Evolutionary conservation across 2,329 filamentous ascomycete species (phyloP).

Genomic region (Tolypocladium cylindrosporum): DNA sequence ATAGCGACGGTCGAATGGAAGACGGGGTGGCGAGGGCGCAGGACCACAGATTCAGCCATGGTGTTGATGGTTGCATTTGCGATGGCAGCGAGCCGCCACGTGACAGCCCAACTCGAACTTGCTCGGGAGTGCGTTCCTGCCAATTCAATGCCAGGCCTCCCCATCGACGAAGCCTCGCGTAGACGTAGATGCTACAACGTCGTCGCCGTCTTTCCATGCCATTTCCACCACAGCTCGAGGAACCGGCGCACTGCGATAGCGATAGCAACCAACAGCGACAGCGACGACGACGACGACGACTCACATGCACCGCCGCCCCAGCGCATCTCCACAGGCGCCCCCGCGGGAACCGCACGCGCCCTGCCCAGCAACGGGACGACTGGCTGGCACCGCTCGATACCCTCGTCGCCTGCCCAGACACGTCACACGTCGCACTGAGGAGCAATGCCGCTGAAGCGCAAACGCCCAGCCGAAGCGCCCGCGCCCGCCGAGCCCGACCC

Average conservation of each 20-base stretch:
- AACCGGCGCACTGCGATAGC: not conserved
- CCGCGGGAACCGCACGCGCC: not conserved
- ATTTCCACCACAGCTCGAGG: not conserved
- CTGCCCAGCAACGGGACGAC: not conserved
- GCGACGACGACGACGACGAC: not conserved
- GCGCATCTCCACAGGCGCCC: not conserved
- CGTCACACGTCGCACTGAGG: not conserved
- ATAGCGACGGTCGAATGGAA: too few species aligned
- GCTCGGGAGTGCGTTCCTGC: not conserved
- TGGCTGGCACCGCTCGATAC: not conserved
- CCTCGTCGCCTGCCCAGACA: not conserved
- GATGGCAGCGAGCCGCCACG: not conserved
- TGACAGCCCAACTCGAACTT: not conserved
- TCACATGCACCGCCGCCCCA: not conserved
- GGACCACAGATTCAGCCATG: not conserved
- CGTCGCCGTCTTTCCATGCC: not conserved
- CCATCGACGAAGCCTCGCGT: not conserved
- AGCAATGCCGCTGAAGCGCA: slow-evolving; percentile 27
- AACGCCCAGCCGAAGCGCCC: slow-evolving; percentile 18
- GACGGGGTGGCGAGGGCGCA: not conserved
- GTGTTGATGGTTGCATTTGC: not conserved
- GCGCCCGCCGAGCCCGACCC: slow-evolving; percentile 8
- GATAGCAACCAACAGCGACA: not conserved
- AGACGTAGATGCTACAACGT: not conserved
- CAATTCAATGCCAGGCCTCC: not conserved